Evolutionary conservation across 1,139 yeast genomes (phyloP), one percentile per base, ranked within the genome.

Genomic region (Yamadazyma dendronema): DNA sequence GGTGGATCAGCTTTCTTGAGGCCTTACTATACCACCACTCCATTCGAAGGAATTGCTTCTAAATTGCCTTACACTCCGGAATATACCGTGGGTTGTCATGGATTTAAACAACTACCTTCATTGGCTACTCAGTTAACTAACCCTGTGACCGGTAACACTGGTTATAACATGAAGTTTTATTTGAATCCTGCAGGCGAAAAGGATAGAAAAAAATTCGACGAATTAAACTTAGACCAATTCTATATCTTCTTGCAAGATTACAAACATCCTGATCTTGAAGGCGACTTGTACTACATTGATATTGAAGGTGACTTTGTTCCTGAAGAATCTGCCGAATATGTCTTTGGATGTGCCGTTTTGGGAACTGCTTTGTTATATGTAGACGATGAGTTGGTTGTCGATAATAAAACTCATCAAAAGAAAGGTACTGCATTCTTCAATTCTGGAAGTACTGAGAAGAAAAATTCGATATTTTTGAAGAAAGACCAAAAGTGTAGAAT

Each of bases 281-380:
- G 46, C 10, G 50, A 54, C 28, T 48, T 57, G 35, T 59, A 47
- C 52, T 77, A 65, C 46, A 59, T 64, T 37, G 79, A 73, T 41
- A 52, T 77, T 38, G 74, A 47, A 36, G 62, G 78, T 37, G 56
- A 60, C 24, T 73, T 65, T 44, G 55, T 53, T 5, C 74, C 82
- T 3, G 74, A 70, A 32, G 71, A 61, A 34, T 52, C 68, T 33
- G 79, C 71, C 16, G 68, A 57, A 6, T 79, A 75, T 50, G 72
- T 65, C 38, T 73, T 79, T 49, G 80, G 82, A 23, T 55, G 70
- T 33, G 53, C 72, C 10, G 73, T 72, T 25, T 50, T 62, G 40
- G 85, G 85, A 27, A 74, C 82, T 27, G 81, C 76, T 16, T 62
- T 64, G 45, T 49, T 79, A 23, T 79, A 60, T 47, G 56, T 79